Conservation (phyloP, 1,284 basidiomycete species). For the Baeospora myosura region DNA sequence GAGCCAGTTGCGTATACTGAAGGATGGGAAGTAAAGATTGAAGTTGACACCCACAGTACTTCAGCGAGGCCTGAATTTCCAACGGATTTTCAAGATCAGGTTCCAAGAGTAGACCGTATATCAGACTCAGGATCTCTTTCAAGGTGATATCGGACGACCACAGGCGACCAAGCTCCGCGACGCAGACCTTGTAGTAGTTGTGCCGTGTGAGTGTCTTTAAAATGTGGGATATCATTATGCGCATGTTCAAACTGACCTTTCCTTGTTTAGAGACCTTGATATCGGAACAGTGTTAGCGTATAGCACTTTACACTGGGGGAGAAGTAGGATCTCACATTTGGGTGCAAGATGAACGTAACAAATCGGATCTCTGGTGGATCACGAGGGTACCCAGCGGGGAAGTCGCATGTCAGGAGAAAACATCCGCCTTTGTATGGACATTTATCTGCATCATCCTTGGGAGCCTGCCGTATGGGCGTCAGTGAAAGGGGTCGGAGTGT, state of each 20-base stretch:
- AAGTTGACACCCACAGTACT: slow-evolving; percentile 17
- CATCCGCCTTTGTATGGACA: slow-evolving; percentile 21
- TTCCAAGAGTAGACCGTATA: slow-evolving; percentile 19
- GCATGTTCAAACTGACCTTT: no score
- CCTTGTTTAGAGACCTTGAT: slow-evolving; percentile 25
- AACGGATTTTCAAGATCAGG: slow-evolving; percentile 23
- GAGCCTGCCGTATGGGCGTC: slow-evolving; percentile 8
- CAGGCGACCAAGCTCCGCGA: slow-evolving; percentile 22
- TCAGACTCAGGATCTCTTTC: slow-evolving; percentile 17
- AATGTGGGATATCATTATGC: not conserved
- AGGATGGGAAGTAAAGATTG: not conserved
- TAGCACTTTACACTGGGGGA: not conserved
- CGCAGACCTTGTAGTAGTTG: slow-evolving; percentile 17
- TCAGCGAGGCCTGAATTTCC: slow-evolving; percentile 22
- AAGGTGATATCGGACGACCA: slow-evolving; percentile 23
- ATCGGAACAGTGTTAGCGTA: not conserved
- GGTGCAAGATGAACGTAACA: slow-evolving; percentile 22
- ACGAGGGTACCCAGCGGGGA: slow-evolving; percentile 20
- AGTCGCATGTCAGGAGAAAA: slow-evolving; percentile 20
- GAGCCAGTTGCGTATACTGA: not conserved
- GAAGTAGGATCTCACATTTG: slow-evolving; percentile 16
- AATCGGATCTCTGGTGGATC: slow-evolving; percentile 22
- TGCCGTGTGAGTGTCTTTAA: not conserved
- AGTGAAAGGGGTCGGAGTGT: not conserved
- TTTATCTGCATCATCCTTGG: slow-evolving; percentile 12